Evolutionary conservation across 1,284 basidiomycete species (phyloP).

Genomic region (Meripilus lineatus): DNA sequence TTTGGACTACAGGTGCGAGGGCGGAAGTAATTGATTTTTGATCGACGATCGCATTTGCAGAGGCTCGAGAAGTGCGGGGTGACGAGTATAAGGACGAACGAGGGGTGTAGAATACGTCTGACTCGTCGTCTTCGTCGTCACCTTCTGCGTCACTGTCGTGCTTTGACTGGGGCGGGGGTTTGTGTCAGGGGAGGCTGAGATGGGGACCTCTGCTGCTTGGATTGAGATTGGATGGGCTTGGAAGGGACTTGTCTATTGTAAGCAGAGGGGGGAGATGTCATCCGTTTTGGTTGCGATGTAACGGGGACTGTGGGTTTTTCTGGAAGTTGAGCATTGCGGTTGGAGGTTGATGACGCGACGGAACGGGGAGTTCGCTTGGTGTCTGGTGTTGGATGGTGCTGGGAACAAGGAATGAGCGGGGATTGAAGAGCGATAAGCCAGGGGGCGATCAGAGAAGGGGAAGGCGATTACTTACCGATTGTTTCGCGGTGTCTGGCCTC

Average conservation of each 20-base stretch:
- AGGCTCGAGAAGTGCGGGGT: slow-evolving; percentile 33
- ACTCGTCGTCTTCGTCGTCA: slow-evolving; percentile 27
- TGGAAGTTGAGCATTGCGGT: slow-evolving; percentile 10
- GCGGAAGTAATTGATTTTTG: slow-evolving; percentile 24
- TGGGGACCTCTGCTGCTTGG: slow-evolving; percentile 12
- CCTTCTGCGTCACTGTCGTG: slow-evolving; percentile 13
- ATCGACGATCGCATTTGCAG: slow-evolving; percentile 31
- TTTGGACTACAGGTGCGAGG: slow-evolving; percentile 18
- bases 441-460: not conserved
- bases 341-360: slow-evolving; percentile 23
- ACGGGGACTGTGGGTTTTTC: slow-evolving; percentile 5
- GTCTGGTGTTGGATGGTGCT: slow-evolving; percentile 21
- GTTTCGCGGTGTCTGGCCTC: too few relatives aligned
- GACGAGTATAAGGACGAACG: slow-evolving; percentile 35
- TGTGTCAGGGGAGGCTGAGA: slow-evolving; percentile 13
- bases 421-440: not conserved
- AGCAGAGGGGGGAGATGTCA: slow-evolving; percentile 8
- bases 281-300: not conserved
- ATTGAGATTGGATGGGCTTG: slow-evolving; percentile 1
- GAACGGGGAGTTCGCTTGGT: too few relatives aligned
- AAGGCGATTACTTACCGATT: not conserved
- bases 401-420: not conserved
- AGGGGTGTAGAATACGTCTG: slow-evolving; percentile 48
- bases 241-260: slow-evolving; percentile 13
- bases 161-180: slow-evolving; percentile 11